These are phyloP conservation scores for Tetracladium setigerum DNA, from an alignment of 495 filamentous ascomycete genomes.

Conservation along the genomic window DNA sequence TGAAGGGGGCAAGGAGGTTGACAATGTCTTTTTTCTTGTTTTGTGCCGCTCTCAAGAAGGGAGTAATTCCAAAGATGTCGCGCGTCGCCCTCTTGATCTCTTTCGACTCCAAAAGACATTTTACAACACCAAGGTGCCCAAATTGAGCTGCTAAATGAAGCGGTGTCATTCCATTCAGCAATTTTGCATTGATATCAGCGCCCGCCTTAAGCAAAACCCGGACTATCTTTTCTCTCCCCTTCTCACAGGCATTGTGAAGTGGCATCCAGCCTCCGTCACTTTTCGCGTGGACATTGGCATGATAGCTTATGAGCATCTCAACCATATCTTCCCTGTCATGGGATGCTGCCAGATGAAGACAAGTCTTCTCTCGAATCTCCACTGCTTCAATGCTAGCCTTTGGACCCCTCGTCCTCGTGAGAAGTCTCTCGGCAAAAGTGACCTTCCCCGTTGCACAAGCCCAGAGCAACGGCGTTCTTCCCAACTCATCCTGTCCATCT, in stretches of 20 bases:
- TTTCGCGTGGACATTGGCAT: conserved; percentile 46
- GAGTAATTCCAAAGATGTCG: conserved; percentile 56
- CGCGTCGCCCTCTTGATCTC: conserved; percentile 40
- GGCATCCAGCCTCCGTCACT: conserved; percentile 47
- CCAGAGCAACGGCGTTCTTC: conserved; percentile 55
- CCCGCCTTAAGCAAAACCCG: conserved; percentile 37
- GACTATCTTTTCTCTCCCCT: conserved; percentile 34
- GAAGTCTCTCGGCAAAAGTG: conserved; percentile 44
- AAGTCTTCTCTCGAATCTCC: conserved; percentile 51
- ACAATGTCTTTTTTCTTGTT: conserved; percentile 51
- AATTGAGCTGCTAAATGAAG: conserved; percentile 55
- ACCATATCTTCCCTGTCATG: conserved; percentile 42
- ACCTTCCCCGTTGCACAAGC: conserved; percentile 54
- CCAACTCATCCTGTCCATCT: conserved; percentile 34
- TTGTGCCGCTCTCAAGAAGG: conserved; percentile 52
- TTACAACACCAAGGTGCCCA: conserved; percentile 50
- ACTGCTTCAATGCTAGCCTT: conserved; percentile 38
- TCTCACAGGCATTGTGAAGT: conserved; percentile 55
- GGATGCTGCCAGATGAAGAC: conserved; percentile 51
- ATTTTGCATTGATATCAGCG: conserved; percentile 42
- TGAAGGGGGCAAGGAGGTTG: conserved; percentile 46
- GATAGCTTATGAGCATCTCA: conserved; percentile 41
- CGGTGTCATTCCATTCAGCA: conserved; percentile 53
- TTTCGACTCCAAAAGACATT: conserved; percentile 38
- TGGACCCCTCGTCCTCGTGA: conserved; percentile 34